phyloP scores from a whole-genome alignment of 2,329 filamentous ascomycete species.

The Pseudogymnoascus sp. region DNA sequence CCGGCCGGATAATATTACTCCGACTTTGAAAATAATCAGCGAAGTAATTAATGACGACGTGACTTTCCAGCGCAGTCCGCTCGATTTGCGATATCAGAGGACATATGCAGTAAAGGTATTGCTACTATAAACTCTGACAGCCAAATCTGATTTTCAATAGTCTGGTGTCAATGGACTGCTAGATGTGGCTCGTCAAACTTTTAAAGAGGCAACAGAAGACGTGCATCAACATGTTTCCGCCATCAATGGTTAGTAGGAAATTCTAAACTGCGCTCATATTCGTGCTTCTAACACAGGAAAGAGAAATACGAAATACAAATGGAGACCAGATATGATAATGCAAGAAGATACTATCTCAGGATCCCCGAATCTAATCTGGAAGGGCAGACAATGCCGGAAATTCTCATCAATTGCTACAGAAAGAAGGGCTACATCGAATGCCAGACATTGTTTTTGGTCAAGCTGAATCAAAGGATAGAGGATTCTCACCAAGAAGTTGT shows the following conservation, averaged over 20 bases:
- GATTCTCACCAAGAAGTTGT: slow-evolving; percentile 80
- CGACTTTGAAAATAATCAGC: slow-evolving; percentile 56
- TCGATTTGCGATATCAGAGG: slow-evolving; percentile 83
- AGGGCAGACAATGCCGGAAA: slow-evolving; percentile 47
- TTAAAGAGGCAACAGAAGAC: slow-evolving; percentile 79
- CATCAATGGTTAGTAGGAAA: slow-evolving; percentile 46
- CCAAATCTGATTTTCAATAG: slow-evolving; percentile 29
- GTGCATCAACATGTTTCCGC: slow-evolving; percentile 61
- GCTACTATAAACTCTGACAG: neutral
- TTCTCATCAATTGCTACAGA: slow-evolving; percentile 68
- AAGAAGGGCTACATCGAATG: slow-evolving; percentile 76
- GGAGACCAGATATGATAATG: slow-evolving; percentile 66
- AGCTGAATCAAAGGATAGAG: slow-evolving; percentile 67
- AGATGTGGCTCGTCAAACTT: slow-evolving; percentile 80
- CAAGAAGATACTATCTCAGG: slow-evolving; percentile 71
- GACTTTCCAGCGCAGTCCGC: slow-evolving; percentile 63
- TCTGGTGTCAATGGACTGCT: slow-evolving; percentile 76
- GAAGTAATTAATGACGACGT: slow-evolving; percentile 73
- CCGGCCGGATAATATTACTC: slow-evolving; percentile 48
- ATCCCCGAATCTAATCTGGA: slow-evolving; percentile 56
- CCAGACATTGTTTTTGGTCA: slow-evolving; percentile 75
- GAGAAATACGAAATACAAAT: slow-evolving; percentile 45
- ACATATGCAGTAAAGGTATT: slow-evolving; percentile 75
- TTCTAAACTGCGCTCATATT: neutral
- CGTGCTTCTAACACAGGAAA: slow-evolving; percentile 13